Conservation (phyloP, 805 yeast genomes). For the Ogataea pignaliae region DNA sequence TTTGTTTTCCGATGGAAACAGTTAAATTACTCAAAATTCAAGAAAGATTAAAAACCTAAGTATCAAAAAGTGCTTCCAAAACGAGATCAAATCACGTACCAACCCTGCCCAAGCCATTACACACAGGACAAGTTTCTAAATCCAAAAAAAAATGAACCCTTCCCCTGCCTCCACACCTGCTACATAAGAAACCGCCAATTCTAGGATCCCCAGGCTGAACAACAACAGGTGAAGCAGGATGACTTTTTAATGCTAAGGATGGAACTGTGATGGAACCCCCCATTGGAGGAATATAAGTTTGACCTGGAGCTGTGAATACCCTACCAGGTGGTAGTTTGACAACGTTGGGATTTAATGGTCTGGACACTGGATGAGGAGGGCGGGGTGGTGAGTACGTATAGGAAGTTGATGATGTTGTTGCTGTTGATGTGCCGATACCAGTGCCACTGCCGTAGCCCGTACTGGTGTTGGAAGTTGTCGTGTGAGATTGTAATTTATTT, state of each 20-base stretch:
- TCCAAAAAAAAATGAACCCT: slow-evolving; percentile 50
- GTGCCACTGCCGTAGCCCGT: too few species aligned
- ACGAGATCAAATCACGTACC: slow-evolving; percentile 2
- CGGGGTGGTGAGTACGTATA: too few species aligned
- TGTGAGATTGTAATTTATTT: neutral
- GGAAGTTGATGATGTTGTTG: slow-evolving; percentile 3
- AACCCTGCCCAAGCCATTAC: slow-evolving; percentile 65
- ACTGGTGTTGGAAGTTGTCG: neutral
- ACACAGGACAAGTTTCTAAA: slow-evolving; percentile 57
- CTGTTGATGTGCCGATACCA: neutral
- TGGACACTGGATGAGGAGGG: slow-evolving; percentile 10
- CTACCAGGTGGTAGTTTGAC: slow-evolving; percentile 25
- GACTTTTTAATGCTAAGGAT: slow-evolving; percentile 3
- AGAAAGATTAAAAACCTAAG: too few species aligned
- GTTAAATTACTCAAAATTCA: too few species aligned
- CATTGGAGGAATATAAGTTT: slow-evolving; percentile 6
- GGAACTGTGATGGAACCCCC: slow-evolving; percentile 10
- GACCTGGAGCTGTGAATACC: slow-evolving; percentile 4
- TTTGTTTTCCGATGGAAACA: too few species aligned
- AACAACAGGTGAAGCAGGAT: slow-evolving; percentile 19
- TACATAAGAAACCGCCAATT: slow-evolving; percentile 70
- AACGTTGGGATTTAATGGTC: slow-evolving; percentile 22
- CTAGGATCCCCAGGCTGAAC: slow-evolving; percentile 77
- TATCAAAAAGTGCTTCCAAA: too few species aligned
- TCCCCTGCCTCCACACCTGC: slow-evolving; percentile 68